Evolutionary conservation across 108 stramenopile species (phyloP).

Genomic region (Cylindrotheca fusiformis): DNA sequence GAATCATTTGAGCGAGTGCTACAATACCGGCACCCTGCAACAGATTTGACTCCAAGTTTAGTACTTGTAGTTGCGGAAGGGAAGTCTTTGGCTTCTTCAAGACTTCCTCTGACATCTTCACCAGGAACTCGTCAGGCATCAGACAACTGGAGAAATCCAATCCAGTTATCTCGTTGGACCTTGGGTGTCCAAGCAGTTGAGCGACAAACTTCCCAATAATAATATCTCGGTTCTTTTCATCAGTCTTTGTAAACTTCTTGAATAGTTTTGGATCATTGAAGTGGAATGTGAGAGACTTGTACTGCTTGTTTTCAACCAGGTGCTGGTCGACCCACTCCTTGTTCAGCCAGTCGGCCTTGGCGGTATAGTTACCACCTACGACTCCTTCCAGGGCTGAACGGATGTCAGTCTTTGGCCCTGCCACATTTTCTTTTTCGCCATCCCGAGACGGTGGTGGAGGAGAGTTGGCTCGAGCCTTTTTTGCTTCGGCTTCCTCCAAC

Average conservation of each 20-base stretch:
- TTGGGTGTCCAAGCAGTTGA: slow-evolving; percentile 33
- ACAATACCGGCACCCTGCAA: slow-evolving; percentile 22
- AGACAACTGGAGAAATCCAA: slow-evolving; percentile 32
- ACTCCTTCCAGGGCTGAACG: slow-evolving; percentile 19
- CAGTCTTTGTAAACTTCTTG: slow-evolving; percentile 28
- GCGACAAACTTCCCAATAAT: slow-evolving; percentile 28
- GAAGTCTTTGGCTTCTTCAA: slow-evolving; percentile 1
- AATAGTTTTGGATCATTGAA: slow-evolving; percentile 35
- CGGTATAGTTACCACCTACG: slow-evolving; percentile 27
- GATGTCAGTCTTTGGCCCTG: neutral
- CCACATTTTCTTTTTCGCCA: neutral
- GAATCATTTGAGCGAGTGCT: slow-evolving; percentile 31
- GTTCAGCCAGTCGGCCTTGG: slow-evolving; percentile 28
- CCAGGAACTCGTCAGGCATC: slow-evolving; percentile 29
- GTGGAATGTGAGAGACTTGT: slow-evolving; percentile 24
- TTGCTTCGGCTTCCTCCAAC: slow-evolving; percentile 14
- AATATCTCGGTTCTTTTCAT: slow-evolving; percentile 25
- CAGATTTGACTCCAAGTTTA: slow-evolving; percentile 44
- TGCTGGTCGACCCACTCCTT: slow-evolving; percentile 22
- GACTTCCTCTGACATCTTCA: slow-evolving; percentile 12
- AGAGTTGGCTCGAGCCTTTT: neutral
- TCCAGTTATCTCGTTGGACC: slow-evolving; percentile 23
- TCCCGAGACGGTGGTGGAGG: neutral
- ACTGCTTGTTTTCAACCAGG: slow-evolving; percentile 28
- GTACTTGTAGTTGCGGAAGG: slow-evolving; percentile 30